A percentile compares a stretch with the other conserved stretches of the same genome.
Conservation (phyloP, 1,139 yeast genomes). For the Lodderomyces margitis region DNA sequence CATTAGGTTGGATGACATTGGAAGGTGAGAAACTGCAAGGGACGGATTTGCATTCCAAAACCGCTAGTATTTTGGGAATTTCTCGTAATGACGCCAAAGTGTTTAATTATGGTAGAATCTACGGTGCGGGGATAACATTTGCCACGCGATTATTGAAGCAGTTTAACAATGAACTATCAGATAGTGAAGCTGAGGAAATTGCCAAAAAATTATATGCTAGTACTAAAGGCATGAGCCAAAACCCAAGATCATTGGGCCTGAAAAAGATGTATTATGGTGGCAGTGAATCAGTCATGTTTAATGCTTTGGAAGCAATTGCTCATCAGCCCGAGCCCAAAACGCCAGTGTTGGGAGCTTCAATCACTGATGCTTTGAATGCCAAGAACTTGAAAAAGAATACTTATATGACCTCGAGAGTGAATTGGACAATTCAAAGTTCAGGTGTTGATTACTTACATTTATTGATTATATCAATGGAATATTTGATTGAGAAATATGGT, state of each 20-base stretch:
- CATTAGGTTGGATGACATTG: conserved; percentile 98
- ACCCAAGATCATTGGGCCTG: conserved; percentile 21
- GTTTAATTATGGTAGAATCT: conserved; percentile 94
- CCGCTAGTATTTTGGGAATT: conserved; percentile 86
- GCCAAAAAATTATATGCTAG: conserved; percentile 71
- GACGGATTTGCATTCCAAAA: conserved; percentile 93
- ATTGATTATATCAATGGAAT: conserved; percentile 83
- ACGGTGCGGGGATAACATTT: conserved; percentile 94
- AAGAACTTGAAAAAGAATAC: conserved; percentile 62
- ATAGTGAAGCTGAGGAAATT: conserved; percentile 61
- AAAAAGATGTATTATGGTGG: conserved; percentile 79
- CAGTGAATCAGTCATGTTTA: conserved; percentile 88
- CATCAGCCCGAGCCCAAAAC: conserved; percentile 81
- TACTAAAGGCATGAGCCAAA: conserved; percentile 69
- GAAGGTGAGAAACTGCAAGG: conserved; percentile 92
- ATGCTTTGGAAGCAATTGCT: conserved; percentile 84
- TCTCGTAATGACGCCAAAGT: conserved; percentile 90
- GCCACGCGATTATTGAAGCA: conserved; percentile 80
- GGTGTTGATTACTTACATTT: conserved; percentile 96
- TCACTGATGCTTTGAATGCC: conserved; percentile 77
- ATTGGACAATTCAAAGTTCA: conserved; percentile 98
- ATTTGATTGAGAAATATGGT: conserved; percentile 59
- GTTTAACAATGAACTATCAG: conserved; percentile 72
- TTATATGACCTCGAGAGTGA: conserved; percentile 85
- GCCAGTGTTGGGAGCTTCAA: conserved; percentile 91